These are phyloP conservation scores for Seiridium cupressi DNA, from an alignment of 2,329 filamentous ascomycete genomes.

Conservation along the genomic window DNA sequence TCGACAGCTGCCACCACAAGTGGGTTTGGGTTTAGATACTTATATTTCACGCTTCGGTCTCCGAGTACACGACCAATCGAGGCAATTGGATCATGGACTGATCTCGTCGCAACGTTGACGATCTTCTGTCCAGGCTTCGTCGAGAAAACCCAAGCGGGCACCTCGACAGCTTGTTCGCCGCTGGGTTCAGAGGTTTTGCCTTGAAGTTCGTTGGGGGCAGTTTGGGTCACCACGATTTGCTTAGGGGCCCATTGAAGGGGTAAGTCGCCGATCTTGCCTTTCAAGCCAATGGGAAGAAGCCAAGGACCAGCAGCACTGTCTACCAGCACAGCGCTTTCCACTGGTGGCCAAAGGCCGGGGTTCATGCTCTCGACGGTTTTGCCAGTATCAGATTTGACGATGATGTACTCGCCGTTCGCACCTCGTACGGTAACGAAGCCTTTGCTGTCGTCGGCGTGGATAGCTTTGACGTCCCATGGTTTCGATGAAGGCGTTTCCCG, in stretches of 20 bases:
- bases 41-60: conserved; percentile 92
- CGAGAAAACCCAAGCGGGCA: conserved; percentile 71
- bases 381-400: conserved; percentile 54
- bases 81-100: conserved; percentile 80
- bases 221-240: conserved; percentile 54
- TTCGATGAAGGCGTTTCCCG: conserved; percentile 53
- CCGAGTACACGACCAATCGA: conserved; percentile 94
- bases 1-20: conserved; percentile 71
- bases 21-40: conserved; percentile 89
- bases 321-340: conserved; percentile 50
- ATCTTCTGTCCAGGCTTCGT: conserved; percentile 67
- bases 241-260: conserved; percentile 45
- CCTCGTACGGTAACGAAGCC: conserved; percentile 58
- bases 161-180: conserved; percentile 37
- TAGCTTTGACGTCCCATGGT: conserved; percentile 65
- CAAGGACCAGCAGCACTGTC: conserved; percentile 50
- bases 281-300: conserved; percentile 51
- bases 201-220: conserved; percentile 46
- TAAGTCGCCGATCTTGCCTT: conserved; percentile 48
- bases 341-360: conserved; percentile 34
- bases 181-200: conserved; percentile 51
- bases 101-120: conserved; percentile 63
- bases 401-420: conserved; percentile 60
- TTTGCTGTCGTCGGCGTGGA: conserved; percentile 58
- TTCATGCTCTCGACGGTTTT: conserved; percentile 43